phyloP scores from a whole-genome alignment of 1,139 yeast species.

The Geotrichum citri-aurantii region DNA sequence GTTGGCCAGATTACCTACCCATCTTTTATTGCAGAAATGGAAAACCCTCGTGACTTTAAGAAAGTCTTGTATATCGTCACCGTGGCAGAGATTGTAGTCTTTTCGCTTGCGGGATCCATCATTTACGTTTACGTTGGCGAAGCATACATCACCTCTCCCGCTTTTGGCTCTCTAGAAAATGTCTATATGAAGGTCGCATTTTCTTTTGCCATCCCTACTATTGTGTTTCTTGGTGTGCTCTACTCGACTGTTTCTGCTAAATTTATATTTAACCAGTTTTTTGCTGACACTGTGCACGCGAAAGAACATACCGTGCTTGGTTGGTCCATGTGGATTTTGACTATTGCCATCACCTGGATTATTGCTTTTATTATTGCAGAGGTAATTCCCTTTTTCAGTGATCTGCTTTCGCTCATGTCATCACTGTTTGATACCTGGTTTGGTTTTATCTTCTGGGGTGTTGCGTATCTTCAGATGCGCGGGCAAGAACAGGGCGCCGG shows the following conservation, averaged over 20 bases:
- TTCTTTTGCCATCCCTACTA: constrained; percentile 57
- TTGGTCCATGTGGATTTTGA: constrained; percentile 48
- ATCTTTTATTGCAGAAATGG: constrained; percentile 57
- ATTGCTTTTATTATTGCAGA: constrained; percentile 54
- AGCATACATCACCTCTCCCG: constrained; percentile 52
- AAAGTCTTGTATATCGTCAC: constrained; percentile 53
- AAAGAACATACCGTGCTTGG: constrained; percentile 47
- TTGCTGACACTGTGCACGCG: constrained; percentile 43
- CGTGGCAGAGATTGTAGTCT: constrained; percentile 44
- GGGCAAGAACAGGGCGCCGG: constrained; percentile 29
- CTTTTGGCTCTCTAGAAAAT: constrained; percentile 49
- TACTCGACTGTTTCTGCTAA: constrained; percentile 52
- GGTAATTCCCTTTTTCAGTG: constrained; percentile 58
- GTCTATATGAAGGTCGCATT: constrained; percentile 50
- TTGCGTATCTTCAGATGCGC: constrained; percentile 44
- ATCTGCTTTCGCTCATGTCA: constrained; percentile 54
- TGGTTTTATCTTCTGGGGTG: constrained; percentile 63
- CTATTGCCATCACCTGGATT: constrained; percentile 46
- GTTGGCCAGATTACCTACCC: constrained; percentile 62
- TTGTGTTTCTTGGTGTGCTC: constrained; percentile 51
- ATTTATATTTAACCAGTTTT: constrained; percentile 45
- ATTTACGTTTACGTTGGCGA: constrained; percentile 55
- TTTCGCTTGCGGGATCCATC: constrained; percentile 50
- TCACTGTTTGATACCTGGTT: constrained; percentile 62
- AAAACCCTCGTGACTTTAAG: constrained; percentile 50